Conservation (phyloP, 1,284 basidiomycete species). For the Golubevia sp. region DNA sequence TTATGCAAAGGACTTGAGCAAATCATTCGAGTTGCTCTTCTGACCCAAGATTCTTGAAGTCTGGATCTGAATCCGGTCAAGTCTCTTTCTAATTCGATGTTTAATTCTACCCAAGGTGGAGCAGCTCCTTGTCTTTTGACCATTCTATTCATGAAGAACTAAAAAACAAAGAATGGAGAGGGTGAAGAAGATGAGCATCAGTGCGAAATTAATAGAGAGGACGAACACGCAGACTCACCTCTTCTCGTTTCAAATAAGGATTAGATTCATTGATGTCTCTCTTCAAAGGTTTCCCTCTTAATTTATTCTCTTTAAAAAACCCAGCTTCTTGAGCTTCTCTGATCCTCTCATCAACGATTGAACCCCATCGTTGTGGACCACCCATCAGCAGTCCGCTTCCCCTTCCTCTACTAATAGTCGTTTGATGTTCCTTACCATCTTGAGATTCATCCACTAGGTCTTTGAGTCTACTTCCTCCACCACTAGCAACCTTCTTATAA, state of each 20-base stretch:
- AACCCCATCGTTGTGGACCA: neutral
- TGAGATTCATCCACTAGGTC: conserved; percentile 46
- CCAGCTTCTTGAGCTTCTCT: conserved; percentile 75
- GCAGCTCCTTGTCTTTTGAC: conserved; percentile 80
- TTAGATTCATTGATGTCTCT: conserved; percentile 73
- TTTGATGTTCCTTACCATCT: conserved; percentile 25
- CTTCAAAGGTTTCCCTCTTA: conserved; percentile 74
- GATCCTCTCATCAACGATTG: conserved; percentile 77
- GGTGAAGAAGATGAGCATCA: neutral
- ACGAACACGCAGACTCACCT: conserved; percentile 11
- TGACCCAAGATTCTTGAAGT: conserved; percentile 70
- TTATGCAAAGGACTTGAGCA: conserved; percentile 65
- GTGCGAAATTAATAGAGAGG: conserved; percentile 1
- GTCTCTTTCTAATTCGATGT: conserved; percentile 70
- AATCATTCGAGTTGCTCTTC: conserved; percentile 71
- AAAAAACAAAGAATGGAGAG: neutral
- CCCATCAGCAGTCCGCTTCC: conserved; percentile 64
- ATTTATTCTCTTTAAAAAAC: conserved; percentile 74
- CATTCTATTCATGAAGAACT: conserved; percentile 86
- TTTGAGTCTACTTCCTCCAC: conserved; percentile 64
- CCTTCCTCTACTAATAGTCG: conserved; percentile 25
- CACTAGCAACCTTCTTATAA: conserved; percentile 67
- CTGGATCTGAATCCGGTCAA: conserved; percentile 71
- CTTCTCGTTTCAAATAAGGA: conserved; percentile 66
- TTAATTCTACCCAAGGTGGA: conserved; percentile 89